Base-by-base conservation (phyloP, 2,329 filamentous ascomycete species). In the Aureobasidium leucospermi region DNA sequence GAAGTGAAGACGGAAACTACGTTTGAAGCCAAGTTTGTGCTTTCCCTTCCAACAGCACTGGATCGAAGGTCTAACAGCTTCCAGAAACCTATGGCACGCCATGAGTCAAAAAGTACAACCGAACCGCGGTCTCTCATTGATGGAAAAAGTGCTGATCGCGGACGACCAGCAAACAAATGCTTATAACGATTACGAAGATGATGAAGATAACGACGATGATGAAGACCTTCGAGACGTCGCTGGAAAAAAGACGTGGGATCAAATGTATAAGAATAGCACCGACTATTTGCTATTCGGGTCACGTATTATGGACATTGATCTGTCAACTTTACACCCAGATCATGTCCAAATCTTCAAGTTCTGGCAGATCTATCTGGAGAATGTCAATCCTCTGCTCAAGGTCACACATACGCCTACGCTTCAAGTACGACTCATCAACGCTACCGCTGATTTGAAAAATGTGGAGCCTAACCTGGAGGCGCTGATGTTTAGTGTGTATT, bases 341-440 rank as follows among this genome's bases (percentile, higher is more conserved):
- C 81, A 85, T 0, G 79, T 83, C 11, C 83, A 89, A 36, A 81
- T 88, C 29, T 85, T 89, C 66, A 79, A 80, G 53, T 78, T 93
- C 5, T 93, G 89, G 89, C 86, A 90, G 68, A 76, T 84, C 8
- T 91, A 86, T 64, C 74, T 90, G 6, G 84, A 89, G 51, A 85
- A 89, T 62, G 84, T 92, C 59, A 88, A 92, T 66, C 88, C 88
- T 0, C 70, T 90, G 47, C 83, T 84, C 64, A 92, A 91, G 68
- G 67, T 85, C 47, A 84, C 90, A 28, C 89, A 93, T 68, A 81
- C 86, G 1, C 88, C 88, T 0, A 85, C 85, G 0, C 71, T 90
- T 4, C 85, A 90, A 66, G 79, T 81, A 2, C 79, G 81, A 47
- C 75, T 91, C 7, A 78, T 87, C 39, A 81, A 88, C 60, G 85